Percentiles rank a stretch among this genome's conserved stretches.
phyloP scores from a whole-genome alignment of 352 stramenopile species.

The Phytopythium kandeliae region DNA sequence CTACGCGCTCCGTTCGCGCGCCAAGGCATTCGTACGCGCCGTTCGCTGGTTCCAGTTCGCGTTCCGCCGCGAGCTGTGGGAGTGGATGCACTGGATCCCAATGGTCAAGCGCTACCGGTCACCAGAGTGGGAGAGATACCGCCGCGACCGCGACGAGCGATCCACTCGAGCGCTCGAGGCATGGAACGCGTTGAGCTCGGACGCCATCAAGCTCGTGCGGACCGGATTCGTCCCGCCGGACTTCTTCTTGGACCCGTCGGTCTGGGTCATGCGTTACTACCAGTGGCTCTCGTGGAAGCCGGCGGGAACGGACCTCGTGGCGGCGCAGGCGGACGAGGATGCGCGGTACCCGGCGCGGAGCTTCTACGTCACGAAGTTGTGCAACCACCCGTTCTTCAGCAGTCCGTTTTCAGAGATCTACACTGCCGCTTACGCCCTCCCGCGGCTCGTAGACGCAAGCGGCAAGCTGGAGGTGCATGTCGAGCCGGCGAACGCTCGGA shows the following conservation, averaged over 20 bases:
- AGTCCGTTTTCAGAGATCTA: background rate
- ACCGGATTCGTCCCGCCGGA: background rate
- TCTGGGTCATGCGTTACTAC: background rate
- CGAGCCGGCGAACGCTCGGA: background rate
- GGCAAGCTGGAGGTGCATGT: background rate
- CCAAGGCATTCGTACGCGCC: background rate
- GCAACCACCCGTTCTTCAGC: background rate
- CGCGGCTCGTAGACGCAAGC: background rate
- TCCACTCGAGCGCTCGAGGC: background rate
- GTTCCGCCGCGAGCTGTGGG: slow-evolving; percentile 4
- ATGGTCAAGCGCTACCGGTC: background rate
- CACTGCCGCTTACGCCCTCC: background rate
- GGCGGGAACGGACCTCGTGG: background rate
- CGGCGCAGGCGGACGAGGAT: background rate
- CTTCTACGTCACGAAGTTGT: background rate
- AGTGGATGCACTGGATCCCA: slow-evolving; percentile 1
- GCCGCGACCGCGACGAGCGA: background rate
- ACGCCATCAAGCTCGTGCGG: background rate
- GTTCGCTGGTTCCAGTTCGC: slow-evolving; percentile 3
- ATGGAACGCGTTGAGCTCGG: background rate
- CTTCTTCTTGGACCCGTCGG: background rate
- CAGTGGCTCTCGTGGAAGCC: background rate
- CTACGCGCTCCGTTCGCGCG: background rate
- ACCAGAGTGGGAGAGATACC: background rate
- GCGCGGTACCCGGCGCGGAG: background rate